A percentile compares a stretch with the other conserved stretches of the same genome.
These are phyloP conservation scores for Theileria annulata DNA, from an alignment of 169 alveolate genomes.

Conservation along the genomic window DNA sequence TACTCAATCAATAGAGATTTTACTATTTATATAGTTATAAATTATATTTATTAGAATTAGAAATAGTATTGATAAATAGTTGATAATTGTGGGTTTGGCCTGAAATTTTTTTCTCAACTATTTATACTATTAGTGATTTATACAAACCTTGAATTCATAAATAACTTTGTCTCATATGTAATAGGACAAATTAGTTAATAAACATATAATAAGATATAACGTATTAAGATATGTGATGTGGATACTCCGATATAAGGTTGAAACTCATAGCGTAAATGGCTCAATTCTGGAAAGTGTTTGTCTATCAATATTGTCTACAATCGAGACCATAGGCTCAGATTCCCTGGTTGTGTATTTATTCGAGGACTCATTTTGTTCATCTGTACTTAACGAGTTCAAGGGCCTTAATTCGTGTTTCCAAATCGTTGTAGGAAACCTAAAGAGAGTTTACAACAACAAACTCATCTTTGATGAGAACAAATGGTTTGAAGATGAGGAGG, in stretches of 20 bases:
- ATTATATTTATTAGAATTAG: background rate
- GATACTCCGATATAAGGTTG: conserved; percentile 54
- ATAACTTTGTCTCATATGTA: no score
- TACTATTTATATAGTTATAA: background rate
- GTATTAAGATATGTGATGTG: conserved; percentile 59
- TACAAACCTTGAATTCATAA: no score
- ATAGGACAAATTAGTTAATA: conserved; percentile 60
- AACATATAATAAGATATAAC: conserved; percentile 54
- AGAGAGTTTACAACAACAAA: background rate
- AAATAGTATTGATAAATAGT: background rate
- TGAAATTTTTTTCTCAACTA: no score
- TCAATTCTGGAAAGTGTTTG: conserved; percentile 60
- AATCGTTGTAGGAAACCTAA: conserved; percentile 24
- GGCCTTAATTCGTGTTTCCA: conserved; percentile 20
- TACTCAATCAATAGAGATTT: background rate
- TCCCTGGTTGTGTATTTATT: conserved; percentile 47
- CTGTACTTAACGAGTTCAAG: conserved; percentile 17
- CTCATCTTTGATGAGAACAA: conserved; percentile 36
- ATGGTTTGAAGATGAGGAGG: conserved; percentile 72
- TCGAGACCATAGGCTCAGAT: conserved; percentile 53
- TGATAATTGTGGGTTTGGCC: background rate
- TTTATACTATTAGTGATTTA: no score
- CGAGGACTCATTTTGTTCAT: conserved; percentile 52
- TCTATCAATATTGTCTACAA: conserved; percentile 49
- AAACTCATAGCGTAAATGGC: conserved; percentile 36